phyloP scores from a whole-genome alignment of 2,329 filamentous ascomycete species.

The Exserohilum turcica region DNA sequence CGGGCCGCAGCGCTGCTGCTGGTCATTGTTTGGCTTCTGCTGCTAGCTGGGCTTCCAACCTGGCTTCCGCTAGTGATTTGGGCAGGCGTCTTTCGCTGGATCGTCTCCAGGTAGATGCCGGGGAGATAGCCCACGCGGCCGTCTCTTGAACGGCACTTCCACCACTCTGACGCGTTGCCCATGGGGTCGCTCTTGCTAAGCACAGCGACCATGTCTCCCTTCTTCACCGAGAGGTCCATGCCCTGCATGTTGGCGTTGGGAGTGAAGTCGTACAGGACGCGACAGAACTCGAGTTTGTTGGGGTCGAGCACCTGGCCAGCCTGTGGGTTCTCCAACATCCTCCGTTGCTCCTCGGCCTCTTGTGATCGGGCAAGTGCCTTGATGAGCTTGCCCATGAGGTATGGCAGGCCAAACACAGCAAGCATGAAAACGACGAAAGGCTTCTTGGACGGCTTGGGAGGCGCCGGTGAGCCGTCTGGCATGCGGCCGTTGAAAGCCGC shows the following conservation, averaged over 20 bases:
- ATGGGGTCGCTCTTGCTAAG: slow-evolving; percentile 90
- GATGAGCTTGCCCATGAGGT: slow-evolving; percentile 96
- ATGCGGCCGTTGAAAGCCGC: slow-evolving; percentile 79
- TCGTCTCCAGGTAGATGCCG: slow-evolving; percentile 82
- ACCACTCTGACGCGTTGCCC: slow-evolving; percentile 94
- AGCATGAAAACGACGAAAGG: slow-evolving; percentile 95
- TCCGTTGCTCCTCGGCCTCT: slow-evolving; percentile 76
- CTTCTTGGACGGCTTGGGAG: slow-evolving; percentile 82
- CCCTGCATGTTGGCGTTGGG: slow-evolving; percentile 73
- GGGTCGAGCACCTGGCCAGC: slow-evolving; percentile 71
- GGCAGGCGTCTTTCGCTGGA: slow-evolving; percentile 61
- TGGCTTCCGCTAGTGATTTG: slow-evolving; percentile 52
- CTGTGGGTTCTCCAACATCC: slow-evolving; percentile 58
- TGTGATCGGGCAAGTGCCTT: slow-evolving; percentile 79
- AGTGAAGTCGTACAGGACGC: slow-evolving; percentile 90
- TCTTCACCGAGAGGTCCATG: slow-evolving; percentile 88
- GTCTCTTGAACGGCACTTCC: slow-evolving; percentile 89
- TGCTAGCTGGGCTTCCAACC: slow-evolving; percentile 51
- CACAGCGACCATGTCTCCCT: slow-evolving; percentile 93
- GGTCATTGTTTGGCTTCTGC: slow-evolving; percentile 62
- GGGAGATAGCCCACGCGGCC: slow-evolving; percentile 91
- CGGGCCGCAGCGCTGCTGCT: slow-evolving; percentile 49
- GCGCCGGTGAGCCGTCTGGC: slow-evolving; percentile 68
- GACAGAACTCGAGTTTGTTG: slow-evolving; percentile 93
- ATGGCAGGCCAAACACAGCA: slow-evolving; percentile 92